Conservation (phyloP, 139 green algal genomes). For the Dunaliella primolecta region DNA sequence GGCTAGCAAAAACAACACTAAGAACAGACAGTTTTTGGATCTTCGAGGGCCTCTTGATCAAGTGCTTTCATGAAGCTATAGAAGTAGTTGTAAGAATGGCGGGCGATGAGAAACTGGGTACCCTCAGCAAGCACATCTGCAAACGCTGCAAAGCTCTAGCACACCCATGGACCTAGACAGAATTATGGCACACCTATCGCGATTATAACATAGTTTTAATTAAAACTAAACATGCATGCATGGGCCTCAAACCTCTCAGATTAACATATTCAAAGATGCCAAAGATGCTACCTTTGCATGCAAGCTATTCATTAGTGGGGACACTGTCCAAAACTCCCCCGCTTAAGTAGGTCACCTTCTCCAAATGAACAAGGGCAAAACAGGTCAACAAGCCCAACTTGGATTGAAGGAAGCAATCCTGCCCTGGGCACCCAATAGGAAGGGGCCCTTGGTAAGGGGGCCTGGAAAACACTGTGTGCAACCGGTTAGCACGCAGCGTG, state of each 20-base stretch:
- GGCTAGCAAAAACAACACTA: background rate
- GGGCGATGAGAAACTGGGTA: background rate
- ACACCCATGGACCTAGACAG: no score
- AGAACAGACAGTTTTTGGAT: background rate
- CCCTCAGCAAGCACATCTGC: background rate
- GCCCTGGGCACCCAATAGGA: background rate
- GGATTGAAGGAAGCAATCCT: no score
- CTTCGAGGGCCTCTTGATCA: background rate
- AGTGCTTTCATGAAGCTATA: background rate
- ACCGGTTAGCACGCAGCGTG: background rate
- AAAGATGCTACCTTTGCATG: background rate
- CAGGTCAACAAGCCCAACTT: no score
- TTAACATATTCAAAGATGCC: no score
- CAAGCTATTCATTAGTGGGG: background rate
- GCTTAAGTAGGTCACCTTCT: background rate
- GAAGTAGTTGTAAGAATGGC: background rate
- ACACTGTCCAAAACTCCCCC: background rate
- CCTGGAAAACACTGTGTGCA: background rate
- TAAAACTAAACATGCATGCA: no score
- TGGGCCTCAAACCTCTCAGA: no score
- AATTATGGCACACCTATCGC: background rate
- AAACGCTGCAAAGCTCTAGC: no score
- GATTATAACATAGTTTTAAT: background rate
- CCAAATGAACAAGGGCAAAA: no score
- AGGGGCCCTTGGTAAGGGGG: background rate